These are phyloP conservation scores for Castanea crenata DNA, from an alignment of 306 rosid genomes.

Conservation along the genomic window DNA sequence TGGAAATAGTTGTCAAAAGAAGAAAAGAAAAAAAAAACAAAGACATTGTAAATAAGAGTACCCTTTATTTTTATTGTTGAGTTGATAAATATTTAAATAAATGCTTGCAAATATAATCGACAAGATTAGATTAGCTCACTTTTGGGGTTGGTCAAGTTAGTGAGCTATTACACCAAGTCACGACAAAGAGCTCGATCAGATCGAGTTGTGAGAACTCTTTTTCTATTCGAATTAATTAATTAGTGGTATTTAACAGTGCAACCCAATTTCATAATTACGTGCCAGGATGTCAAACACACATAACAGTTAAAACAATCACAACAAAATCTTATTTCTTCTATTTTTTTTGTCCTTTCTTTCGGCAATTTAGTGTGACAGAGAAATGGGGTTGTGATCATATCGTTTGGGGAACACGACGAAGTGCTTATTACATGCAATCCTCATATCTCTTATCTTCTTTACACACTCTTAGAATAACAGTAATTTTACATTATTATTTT, in stretches of 20 bases:
- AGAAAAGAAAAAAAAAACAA: constrained; percentile 21
- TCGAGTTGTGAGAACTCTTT: constrained; percentile 41
- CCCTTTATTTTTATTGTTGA: constrained; percentile 42
- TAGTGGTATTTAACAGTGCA: constrained; percentile 19
- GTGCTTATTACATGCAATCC: constrained; percentile 12
- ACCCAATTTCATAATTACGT: constrained; percentile 45
- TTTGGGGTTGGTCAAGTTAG: constrained; percentile 27
- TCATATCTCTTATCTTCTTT: constrained; percentile 21
- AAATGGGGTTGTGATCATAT: constrained; percentile 19
- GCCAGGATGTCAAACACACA: constrained; percentile 58
- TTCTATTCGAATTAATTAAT: constrained; percentile 15
- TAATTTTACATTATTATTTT: not conserved
- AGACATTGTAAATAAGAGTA: constrained; percentile 12
- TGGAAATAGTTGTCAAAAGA: too few relatives aligned
- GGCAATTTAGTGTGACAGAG: constrained; percentile 26
- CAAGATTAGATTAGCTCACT: constrained; percentile 36
- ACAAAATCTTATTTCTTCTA: constrained; percentile 59
- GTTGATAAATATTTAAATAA: constrained; percentile 4
- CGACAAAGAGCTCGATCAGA: constrained; percentile 44
- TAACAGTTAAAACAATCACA: constrained; percentile 35
- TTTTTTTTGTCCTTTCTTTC: constrained; percentile 56
- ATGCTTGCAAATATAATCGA: constrained; percentile 7
- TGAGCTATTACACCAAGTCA: constrained; percentile 21
- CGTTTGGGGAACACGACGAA: constrained; percentile 31
- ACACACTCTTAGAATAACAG: not conserved